Evolutionary conservation across 257 asterid genomes (phyloP).

Genomic region (Datura wrightii): DNA sequence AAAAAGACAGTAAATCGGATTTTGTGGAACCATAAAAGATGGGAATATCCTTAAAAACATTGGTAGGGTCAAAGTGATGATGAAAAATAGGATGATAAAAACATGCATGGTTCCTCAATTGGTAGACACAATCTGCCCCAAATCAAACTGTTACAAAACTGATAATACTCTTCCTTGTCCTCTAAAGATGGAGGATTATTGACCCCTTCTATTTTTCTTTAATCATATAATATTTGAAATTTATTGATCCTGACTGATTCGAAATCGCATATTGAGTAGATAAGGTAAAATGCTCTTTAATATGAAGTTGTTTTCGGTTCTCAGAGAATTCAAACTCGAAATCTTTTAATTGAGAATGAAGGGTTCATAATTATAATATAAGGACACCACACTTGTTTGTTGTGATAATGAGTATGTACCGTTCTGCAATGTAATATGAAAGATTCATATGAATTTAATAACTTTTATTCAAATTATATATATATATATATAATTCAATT

Average conservation of each 20-base stretch:
- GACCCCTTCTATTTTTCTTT: neutral
- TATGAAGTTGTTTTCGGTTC: neutral
- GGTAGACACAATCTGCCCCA: constrained; percentile 31
- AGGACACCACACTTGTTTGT: neutral
- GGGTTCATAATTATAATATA: neutral
- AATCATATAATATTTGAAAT: neutral
- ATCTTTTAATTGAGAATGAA: neutral
- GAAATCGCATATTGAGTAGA: neutral
- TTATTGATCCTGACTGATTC: neutral
- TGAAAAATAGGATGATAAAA: constrained; percentile 34
- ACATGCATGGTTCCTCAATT: constrained; percentile 34
- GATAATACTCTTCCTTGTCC: constrained; percentile 34
- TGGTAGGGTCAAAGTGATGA: constrained; percentile 42
- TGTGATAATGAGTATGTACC: neutral
- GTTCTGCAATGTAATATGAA: neutral
- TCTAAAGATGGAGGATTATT: constrained; percentile 19
- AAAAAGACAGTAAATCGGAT: neutral
- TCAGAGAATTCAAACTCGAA: neutral
- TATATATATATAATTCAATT: too few species aligned
- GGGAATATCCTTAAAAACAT: constrained; percentile 31
- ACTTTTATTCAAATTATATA: neutral
- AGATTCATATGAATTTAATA: neutral
- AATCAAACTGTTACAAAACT: constrained; percentile 37
- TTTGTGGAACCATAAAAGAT: constrained; percentile 29
- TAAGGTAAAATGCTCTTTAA: neutral